phyloP scores from a whole-genome alignment of 169 alveolate species.

The Cryptosporidium felis region DNA sequence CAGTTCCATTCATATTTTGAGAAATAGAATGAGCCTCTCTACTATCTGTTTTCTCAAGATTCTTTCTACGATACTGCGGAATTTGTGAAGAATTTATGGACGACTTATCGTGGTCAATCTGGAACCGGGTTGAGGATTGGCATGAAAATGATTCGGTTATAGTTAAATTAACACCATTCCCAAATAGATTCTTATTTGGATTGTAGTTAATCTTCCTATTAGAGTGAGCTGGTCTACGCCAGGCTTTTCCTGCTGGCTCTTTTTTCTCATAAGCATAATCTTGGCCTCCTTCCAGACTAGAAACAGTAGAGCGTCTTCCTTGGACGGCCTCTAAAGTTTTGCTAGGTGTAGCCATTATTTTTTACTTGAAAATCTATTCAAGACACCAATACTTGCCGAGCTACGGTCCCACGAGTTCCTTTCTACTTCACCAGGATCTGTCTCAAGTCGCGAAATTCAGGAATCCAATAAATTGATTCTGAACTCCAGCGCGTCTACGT shows the following conservation, averaged over 20 bases:
- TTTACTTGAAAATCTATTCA: background rate
- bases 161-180: background rate
- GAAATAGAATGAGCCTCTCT: background rate
- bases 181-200: background rate
- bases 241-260: background rate
- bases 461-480: background rate
- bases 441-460: background rate
- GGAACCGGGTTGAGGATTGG: background rate
- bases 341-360: background rate
- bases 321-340: slow-evolving; percentile 6
- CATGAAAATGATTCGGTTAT: background rate
- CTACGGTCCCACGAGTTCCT: background rate
- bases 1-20: background rate
- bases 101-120: background rate
- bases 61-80: background rate
- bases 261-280: slow-evolving; percentile 1
- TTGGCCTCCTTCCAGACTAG: background rate
- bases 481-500: background rate
- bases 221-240: slow-evolving; percentile 18
- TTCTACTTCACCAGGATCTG: background rate
- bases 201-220: background rate
- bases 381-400: background rate
- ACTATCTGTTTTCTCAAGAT: background rate
- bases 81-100: background rate
- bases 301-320: slow-evolving; percentile 18